A percentile compares a stretch with the other conserved stretches of the same genome.
Evolutionary conservation across 1,139 yeast genomes (phyloP).

Genomic region (Taphrina communis): DNA sequence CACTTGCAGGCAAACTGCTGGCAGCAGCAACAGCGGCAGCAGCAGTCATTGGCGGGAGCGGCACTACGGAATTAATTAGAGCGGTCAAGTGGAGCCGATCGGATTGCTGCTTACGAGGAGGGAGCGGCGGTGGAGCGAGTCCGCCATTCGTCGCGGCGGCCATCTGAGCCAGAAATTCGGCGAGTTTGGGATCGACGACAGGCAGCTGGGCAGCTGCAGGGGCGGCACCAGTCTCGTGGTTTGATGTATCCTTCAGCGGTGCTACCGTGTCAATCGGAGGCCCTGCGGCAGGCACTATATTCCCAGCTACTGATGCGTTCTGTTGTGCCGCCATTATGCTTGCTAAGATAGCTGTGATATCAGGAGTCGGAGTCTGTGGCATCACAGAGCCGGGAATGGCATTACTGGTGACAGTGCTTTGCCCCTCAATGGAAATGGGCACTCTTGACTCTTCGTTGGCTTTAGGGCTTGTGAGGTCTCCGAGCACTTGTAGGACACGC

Average conservation of each 20-base stretch:
- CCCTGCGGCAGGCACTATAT: background rate
- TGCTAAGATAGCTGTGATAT: conserved; percentile 29
- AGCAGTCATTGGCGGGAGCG: background rate
- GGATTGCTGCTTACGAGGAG: conserved; percentile 10
- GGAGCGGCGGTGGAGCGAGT: conserved; percentile 22
- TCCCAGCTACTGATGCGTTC: background rate
- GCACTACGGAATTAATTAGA: conserved; percentile 3
- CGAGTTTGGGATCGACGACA: conserved; percentile 13
- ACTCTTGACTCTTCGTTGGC: background rate
- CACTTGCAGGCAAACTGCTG: background rate
- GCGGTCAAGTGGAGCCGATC: background rate
- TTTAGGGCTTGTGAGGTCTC: conserved; percentile 6
- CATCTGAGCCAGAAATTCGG: conserved; percentile 25
- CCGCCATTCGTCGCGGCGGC: conserved; percentile 23
- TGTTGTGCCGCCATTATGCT: conserved; percentile 26
- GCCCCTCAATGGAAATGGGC: background rate
- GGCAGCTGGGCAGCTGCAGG: background rate
- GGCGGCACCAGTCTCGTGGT: background rate
- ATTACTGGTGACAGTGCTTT: background rate
- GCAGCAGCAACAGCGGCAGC: background rate
- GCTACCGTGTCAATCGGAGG: conserved; percentile 3
- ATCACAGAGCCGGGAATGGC: background rate
- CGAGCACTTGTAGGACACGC: conserved; percentile 23
- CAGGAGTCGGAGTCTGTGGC: conserved; percentile 3
- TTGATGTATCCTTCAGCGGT: conserved; percentile 2